Base-by-base conservation (phyloP, 768 basidiomycete species). In the Podaxis sp. region DNA sequence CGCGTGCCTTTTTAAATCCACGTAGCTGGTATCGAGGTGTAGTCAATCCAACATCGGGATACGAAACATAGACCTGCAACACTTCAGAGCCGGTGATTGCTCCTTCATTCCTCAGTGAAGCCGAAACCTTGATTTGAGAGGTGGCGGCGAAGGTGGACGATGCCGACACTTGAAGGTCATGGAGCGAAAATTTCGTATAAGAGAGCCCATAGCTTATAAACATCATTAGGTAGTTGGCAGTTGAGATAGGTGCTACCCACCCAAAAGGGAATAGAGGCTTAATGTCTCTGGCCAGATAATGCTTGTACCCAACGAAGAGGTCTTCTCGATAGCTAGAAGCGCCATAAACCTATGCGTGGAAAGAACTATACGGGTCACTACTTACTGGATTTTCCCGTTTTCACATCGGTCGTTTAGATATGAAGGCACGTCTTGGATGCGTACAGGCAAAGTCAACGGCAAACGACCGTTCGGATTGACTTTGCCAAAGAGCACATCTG, bases 201-300 rank as follows among this genome's bases (percentile, higher is more conserved):
- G 90, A 91, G 9, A 91, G 74, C 27, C 91, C 90, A 64, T 79
- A 83, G 3, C 88, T 89, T 59, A 10, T 4, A 21, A 18, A 44
- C 3, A 13, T 18, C 1, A 47, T 52, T 5, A 50, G 23, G 23
- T 11, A 55, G 50, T 40, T 18, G 6, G 60, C 5, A 27, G 57
- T 40, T 6, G 63, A 61, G 54, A 11, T 60, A 28, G 16, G 35
- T 28, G 25, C 13, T 2, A 69, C 78, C 50, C 66, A 86, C 80
- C 89, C 89, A 68, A 90, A 90, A 16, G 86, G 79, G 72, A 87
- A 90, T 28, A 89, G 74, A 0, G 87, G 81, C 52, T 74, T 71
- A 37, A 88, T 77, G 5, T 70, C 71, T 40, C 79, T 72, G 1
- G 82, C 79, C 55, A 85, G 80, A 66, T 87, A 87, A 65, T 85